Evolutionary conservation across 1,284 basidiomycete species (phyloP), one percentile per base, ranked within the genome.

Genomic region (Cutaneotrichosporon sp.): DNA sequence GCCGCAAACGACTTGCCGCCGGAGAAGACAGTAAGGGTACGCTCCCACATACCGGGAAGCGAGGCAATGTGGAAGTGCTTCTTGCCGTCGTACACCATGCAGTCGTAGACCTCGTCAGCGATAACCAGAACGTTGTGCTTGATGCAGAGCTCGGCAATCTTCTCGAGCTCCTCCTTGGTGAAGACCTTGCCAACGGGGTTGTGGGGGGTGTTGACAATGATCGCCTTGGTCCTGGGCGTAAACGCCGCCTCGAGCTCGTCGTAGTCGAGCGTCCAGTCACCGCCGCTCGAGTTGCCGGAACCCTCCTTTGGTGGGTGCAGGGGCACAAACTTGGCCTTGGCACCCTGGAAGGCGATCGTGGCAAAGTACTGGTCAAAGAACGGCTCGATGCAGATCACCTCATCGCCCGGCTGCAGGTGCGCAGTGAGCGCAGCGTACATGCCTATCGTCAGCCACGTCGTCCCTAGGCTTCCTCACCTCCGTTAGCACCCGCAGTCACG

Each of bases 41-140:
- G 85, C 61, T 97, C 90, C 93, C 93, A 98, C 91, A 97, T 96
- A n/a, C 90, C 89, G 9, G 90, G 91, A 26, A 97, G 80, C 23
- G 80, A 88, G 3, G 94, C 94, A 62, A 98, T 88, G 49, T 93
- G 85, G 52, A 92, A 79, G 72, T 98, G 96, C 68, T 93, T 83
- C 63, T 86, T 84, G 42, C 80, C 83, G 64, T 94, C 90, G 66
- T 87, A 97, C 5, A 93, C 84, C 34, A 99, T 83, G 66, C 86
- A 89, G 68, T 99, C 96, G 74, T 99, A 99, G 86, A 97, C 93
- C 83, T 99, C 96, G 75, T 99, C 96, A 1, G 92, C 80, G 79
- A 97, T 86, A 23, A 97, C 86, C 36, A 99, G 77, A 15, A 97
- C 80, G 72, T 99, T 92, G 75, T 88, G 86, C 77, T 97, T 89